Evolutionary conservation across 371 early-diverging fungal genomes (phyloP), one percentile per base, ranked within the genome.

Genomic region (Mycotypha africana): DNA sequence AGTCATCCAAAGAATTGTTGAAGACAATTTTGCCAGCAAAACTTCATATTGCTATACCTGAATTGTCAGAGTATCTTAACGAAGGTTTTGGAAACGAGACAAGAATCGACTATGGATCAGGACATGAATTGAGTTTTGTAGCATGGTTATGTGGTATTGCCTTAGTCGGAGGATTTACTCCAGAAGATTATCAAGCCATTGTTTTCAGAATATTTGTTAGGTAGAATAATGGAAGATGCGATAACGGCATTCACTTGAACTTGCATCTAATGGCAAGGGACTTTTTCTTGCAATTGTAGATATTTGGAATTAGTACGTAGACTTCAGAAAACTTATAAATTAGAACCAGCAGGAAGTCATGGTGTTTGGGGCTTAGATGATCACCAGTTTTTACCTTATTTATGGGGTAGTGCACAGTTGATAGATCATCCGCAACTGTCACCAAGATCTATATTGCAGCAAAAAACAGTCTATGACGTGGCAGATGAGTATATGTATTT

Each of bases 321-420:
- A 25, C 65, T 98, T 24, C 97, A 99, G 55, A 58, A 58, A 10
- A 82, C 77, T n/a, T 99, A 95, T 74, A 84, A 84, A 53, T 66
- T 99, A 24, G 99, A 99, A 58, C 98, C 99, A 3, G 99, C 99
- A 2, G 99, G 99, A 1, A 88, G 90, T 47, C 96, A 98, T 67
- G 99, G 99, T 20, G 95, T 95, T 5, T 99, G 99, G 98, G 98
- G 98, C 2, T 62, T 99, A 33, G 99, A 99, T 65, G 99, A 99
- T 68, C 93, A 93, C 68, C 98, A 97, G 49, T 93, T 98, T 51
- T 60, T 99, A 47, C 98, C 99, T 8, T 99, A 92, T 71, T 69
- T 92, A 3, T 97, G 94, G 79, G 99, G 99, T 2, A 84, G 91
- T 37, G 74, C 91, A 0, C 95, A 98, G 66, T 64, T 98, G 31